A percentile compares a stretch with the other conserved stretches of the same genome.
Evolutionary conservation across 225 moss, liverwort and hornwort genomes (phyloP).

Genomic region (Pleurozium schreberi): DNA sequence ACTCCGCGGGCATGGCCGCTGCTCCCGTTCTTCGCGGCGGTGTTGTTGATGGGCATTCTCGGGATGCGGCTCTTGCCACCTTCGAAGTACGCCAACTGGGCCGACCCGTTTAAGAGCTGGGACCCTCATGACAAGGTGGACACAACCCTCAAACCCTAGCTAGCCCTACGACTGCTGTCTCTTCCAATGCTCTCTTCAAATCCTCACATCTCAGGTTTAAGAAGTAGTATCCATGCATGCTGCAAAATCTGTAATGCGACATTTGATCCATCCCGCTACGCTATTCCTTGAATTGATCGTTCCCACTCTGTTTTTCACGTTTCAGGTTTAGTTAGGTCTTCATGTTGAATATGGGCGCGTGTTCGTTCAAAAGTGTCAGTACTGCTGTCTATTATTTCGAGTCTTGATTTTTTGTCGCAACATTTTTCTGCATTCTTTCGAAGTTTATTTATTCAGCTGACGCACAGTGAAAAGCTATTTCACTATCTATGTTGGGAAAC

Average conservation of each 20-base stretch:
- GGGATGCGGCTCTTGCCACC: constrained; percentile 43
- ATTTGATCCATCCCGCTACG: not conserved
- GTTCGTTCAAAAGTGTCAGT: not conserved
- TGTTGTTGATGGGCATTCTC: constrained; percentile 33
- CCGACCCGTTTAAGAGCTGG: constrained; percentile 46
- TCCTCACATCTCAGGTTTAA: not conserved
- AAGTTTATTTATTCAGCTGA: not conserved
- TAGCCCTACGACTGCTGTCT: not conserved
- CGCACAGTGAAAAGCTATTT: not conserved
- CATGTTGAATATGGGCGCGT: not conserved
- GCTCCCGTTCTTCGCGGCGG: constrained; percentile 32
- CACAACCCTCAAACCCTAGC: constrained; percentile 12
- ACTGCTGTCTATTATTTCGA: not conserved
- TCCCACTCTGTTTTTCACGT: not conserved
- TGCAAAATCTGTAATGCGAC: not conserved
- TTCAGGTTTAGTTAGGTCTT: not conserved
- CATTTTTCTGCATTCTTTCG: not conserved
- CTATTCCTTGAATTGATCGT: not conserved
- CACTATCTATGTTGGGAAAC: not conserved
- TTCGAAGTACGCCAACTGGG: constrained; percentile 29
- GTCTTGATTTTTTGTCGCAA: not conserved
- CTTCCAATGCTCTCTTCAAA: not conserved
- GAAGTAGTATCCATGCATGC: not conserved
- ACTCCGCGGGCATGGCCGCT: constrained; percentile 41
- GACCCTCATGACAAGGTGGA: constrained; percentile 42